Conservation (phyloP, 2,329 filamentous ascomycete species). For the Nigrospora sphaerica region DNA sequence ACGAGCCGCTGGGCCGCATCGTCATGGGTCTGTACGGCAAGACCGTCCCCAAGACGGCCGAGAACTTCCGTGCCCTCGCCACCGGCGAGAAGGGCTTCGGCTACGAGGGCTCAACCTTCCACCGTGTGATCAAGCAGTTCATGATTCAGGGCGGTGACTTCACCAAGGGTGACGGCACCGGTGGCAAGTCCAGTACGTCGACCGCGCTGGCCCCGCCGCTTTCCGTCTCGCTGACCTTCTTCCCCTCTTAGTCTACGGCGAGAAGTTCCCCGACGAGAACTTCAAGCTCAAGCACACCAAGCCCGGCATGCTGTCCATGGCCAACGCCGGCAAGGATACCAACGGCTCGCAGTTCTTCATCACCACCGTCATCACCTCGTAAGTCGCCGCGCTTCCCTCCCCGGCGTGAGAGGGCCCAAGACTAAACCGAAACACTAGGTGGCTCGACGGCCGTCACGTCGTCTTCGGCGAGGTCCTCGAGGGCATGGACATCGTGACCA, state of each 20-base stretch:
- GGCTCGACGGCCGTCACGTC: constrained; percentile 79
- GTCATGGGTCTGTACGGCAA: constrained; percentile 82
- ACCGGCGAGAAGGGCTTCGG: constrained; percentile 84
- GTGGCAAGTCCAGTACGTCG: constrained; percentile 72
- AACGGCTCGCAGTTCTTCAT: constrained; percentile 91
- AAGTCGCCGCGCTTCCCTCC: constrained; percentile 22
- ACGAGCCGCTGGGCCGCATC: constrained; percentile 65
- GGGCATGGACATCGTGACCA: constrained; percentile 73
- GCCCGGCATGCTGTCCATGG: constrained; percentile 78
- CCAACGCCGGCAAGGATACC: constrained; percentile 78
- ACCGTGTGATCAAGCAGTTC: constrained; percentile 84
- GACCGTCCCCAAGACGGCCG: constrained; percentile 69
- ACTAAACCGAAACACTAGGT: constrained; percentile 35
- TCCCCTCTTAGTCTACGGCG: constrained; percentile 60
- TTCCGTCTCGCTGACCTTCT: neutral
- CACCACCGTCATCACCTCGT: constrained; percentile 73
- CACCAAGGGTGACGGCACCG: constrained; percentile 73
- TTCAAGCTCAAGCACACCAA: constrained; percentile 92
- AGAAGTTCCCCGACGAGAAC: constrained; percentile 84
- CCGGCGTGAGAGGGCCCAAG: neutral
- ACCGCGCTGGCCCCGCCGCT: too few species aligned
- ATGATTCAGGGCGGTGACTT: constrained; percentile 93
- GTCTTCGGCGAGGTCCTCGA: constrained; percentile 86
- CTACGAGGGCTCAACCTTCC: constrained; percentile 76
- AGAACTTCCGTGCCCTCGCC: constrained; percentile 73